Base-by-base conservation (phyloP, 257 asterid genomes). In the Dorcoceras hygrometricum region DNA sequence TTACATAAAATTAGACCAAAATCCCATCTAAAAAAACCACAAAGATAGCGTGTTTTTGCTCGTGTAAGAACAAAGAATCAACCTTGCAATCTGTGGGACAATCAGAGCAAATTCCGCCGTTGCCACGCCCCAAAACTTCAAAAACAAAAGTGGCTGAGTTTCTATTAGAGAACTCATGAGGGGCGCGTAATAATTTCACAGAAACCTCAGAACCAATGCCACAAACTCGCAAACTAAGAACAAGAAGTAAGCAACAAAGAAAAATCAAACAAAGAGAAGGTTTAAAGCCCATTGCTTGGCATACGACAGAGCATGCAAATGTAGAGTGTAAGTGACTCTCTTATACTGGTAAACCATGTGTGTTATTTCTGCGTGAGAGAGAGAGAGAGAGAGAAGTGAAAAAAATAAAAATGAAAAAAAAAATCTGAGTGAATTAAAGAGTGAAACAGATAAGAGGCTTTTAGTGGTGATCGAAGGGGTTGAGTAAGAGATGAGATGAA, bases 1-100 rank as follows among this genome's bases (percentile, higher is more conserved):
- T 22, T 5, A 9, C 23, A 69, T 3, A 22, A 55, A 59, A 67
- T 23, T 68, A 63, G 46, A 8, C 18, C 16, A 66, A 48, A 23
- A 66, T 0, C 51, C 60, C 39, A 57, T 23, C 23, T 39, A 2
- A 16, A 23, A 65, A 43, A 65, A 23, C 23, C 23, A 48, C 36
- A 59, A 76, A 64, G 70, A 65, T 10, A 1, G 51, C 69, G 57
- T 20, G 65, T 78, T 57, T 24, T 43, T 46, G 51, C 62, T 34
- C 20, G 31, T 68, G 62, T 63, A 26, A 59, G 68, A 54, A 11
- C 56, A 9, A 22, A 64, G 11, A 59, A 68, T 76, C 58, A 65
- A 92, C 98, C 96, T 89, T 89, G 87, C 98, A 92, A 83, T 23
- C 70, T 62, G 91, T 80, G 80, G 83, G 60, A 60, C 96, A 86